These are phyloP conservation scores for Colletotrichum orchidophilum DNA, from an alignment of 2,329 filamentous ascomycete species.

Conservation along the genomic window DNA sequence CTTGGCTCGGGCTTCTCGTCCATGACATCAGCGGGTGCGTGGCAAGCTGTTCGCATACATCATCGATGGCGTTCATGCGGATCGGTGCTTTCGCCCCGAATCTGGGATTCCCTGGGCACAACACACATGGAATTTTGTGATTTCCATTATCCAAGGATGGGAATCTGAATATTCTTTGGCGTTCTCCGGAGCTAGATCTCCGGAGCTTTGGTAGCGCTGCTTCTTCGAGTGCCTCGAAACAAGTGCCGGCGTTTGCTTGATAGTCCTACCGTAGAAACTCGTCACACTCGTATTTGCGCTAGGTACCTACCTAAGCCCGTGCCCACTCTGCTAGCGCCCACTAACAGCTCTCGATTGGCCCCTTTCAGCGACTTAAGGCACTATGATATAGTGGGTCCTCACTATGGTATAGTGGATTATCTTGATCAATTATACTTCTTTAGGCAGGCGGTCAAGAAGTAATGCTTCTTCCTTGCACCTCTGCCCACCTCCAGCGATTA, in stretches of 20 bases:
- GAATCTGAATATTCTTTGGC: background rate
- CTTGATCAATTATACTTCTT: too few species aligned
- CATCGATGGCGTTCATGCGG: slow-evolving; percentile 1
- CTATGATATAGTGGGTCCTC: too few species aligned
- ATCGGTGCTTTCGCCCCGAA: slow-evolving; percentile 15
- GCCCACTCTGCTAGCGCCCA: too few species aligned
- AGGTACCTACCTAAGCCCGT: too few species aligned
- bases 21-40: slow-evolving; percentile 18
- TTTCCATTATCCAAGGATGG: background rate
- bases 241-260: background rate
- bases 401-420: too few species aligned
- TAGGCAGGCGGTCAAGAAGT: too few species aligned
- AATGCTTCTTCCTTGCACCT: too few species aligned
- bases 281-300: too few species aligned
- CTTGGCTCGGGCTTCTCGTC: slow-evolving; percentile 7
- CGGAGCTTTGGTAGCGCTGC: background rate
- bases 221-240: background rate
- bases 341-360: too few species aligned
- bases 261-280: too few species aligned
- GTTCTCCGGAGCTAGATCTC: background rate
- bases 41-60: slow-evolving; percentile 2
- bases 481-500: too few species aligned
- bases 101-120: background rate
- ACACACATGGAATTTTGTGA: background rate
- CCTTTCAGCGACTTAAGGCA: too few species aligned